Conservation (phyloP, 2,329 filamentous ascomycete species). For the Xenosphaeropsis pyriputrescens region DNA sequence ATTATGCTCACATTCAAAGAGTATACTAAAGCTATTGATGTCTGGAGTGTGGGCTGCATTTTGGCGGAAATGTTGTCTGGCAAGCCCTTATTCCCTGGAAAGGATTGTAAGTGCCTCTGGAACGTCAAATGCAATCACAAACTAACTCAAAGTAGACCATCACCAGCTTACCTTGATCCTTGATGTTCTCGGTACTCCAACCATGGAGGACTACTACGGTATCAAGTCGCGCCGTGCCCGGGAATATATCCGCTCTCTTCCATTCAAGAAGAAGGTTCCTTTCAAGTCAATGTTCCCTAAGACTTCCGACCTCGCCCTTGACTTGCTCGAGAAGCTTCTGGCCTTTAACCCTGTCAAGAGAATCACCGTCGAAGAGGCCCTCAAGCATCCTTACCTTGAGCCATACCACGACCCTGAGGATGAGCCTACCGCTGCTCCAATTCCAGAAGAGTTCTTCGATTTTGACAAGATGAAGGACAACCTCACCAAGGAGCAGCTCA, state of each 20-base stretch:
- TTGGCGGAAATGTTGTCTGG: conserved; percentile 97
- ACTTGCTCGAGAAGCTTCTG: conserved; percentile 86
- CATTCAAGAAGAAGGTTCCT: conserved; percentile 99
- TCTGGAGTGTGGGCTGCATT: conserved; percentile 98
- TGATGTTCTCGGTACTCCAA: conserved; percentile 92
- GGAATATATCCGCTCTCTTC: conserved; percentile 94
- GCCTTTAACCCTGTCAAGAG: conserved; percentile 98
- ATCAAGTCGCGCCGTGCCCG: conserved; percentile 96
- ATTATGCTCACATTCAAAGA: conserved; percentile 99
- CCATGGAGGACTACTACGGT: conserved; percentile 99
- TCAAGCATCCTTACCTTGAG: conserved; percentile 96
- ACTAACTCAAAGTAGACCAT: conserved; percentile 48
- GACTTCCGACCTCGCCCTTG: conserved; percentile 92
- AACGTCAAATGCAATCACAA: no score
- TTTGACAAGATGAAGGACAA: conserved; percentile 99
- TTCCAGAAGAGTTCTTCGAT: conserved; percentile 98
- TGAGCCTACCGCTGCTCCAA: conserved; percentile 90
- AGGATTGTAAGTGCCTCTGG: conserved; percentile 62
- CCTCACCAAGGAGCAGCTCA: conserved; percentile 94
- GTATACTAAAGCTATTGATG: conserved; percentile 98
- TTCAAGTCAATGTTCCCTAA: conserved; percentile 96
- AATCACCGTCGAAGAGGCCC: conserved; percentile 91
- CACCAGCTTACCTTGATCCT: conserved; percentile 95
- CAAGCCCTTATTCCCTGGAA: conserved; percentile 94
- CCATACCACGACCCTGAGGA: conserved; percentile 98